Evolutionary conservation across 2,329 filamentous ascomycete species (phyloP), one percentile per base, ranked within the genome.

Genomic region (Monilinia vaccinii-corymbosi): DNA sequence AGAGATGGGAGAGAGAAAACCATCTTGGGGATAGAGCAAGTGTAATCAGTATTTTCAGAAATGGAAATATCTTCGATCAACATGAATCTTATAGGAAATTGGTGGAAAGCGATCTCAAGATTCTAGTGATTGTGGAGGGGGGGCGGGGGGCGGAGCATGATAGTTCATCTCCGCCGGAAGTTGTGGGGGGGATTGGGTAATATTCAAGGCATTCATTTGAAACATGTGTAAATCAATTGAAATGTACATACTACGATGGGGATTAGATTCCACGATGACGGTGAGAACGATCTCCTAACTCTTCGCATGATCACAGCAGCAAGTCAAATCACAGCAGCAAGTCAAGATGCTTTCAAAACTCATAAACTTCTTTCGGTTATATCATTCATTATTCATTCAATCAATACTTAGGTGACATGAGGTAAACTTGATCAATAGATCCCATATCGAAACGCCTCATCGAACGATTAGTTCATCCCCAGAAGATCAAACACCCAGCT

Each of bases 1-100:
- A 72, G n/a, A 73, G 74, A 0, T 82, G 80, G 80, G 71, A 81
- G 65, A 72, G 75, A 66, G 67, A 63, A 11, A 66, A 77, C 8
- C 79, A 82, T 63, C 25, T 63, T 2, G 79, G 79, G 0, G 78
- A 81, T 62, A 23, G 63, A 3, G 75, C 75, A 0, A 77, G 75
- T 38, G 76, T 82, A 1, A 72, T 79, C 21, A 75, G 70, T 0
- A 73, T 80, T 0, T 71, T 80, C 7, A 72, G 78, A 46, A 76
- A 82, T 50, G 79, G 75, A 0, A 75, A 74, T 0, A 71, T 76
- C 1, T 64, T 75, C 57, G 77, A 77, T 66, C 64, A 67, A 32
- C 18, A 42, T 42, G 36, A 53, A 28, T 42, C 36, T 8, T 53
- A 53, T 53, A n/a, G 25, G 1, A 53, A 21, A 16, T 42, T 53